These are phyloP conservation scores for Sphaerosporella brunnea DNA, from an alignment of 495 filamentous ascomycete species.

Conservation along the genomic window DNA sequence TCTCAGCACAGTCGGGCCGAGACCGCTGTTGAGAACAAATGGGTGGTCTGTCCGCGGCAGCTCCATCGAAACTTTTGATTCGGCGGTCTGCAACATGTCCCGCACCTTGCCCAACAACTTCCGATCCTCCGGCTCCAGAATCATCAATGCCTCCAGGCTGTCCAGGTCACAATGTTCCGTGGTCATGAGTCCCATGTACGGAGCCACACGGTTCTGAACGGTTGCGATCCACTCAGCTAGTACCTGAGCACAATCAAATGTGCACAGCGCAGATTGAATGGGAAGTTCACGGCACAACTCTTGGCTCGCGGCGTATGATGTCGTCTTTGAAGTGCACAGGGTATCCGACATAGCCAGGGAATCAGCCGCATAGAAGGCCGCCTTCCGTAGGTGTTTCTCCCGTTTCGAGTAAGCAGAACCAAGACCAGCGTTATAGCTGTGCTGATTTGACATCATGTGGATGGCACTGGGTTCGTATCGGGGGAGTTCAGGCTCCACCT, in stretches of 20 bases:
- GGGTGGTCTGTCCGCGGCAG: slow-evolving; percentile 39
- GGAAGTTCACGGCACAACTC: slow-evolving; percentile 91
- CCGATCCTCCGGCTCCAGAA: slow-evolving; percentile 81
- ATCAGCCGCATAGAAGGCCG: slow-evolving; percentile 86
- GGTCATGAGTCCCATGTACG: slow-evolving; percentile 71
- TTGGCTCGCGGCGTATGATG: slow-evolving; percentile 65
- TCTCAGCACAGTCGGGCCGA: slow-evolving; percentile 53
- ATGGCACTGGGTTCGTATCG: slow-evolving; percentile 24
- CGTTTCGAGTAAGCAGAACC: slow-evolving; percentile 35
- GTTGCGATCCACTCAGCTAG: slow-evolving; percentile 93
- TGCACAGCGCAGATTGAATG: slow-evolving; percentile 78
- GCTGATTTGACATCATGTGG: neutral
- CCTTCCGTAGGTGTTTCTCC: slow-evolving; percentile 79
- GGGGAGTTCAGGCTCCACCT: slow-evolving; percentile 14
- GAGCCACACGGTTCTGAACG: slow-evolving; percentile 83
- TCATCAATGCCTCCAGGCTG: slow-evolving; percentile 66
- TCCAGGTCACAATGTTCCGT: slow-evolving; percentile 59
- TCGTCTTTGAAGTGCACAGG: slow-evolving; percentile 52
- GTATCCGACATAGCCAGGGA: slow-evolving; percentile 81
- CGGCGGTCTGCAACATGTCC: slow-evolving; percentile 58
- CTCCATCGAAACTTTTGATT: slow-evolving; percentile 55
- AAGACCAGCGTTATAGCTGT: slow-evolving; percentile 21
- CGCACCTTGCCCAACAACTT: slow-evolving; percentile 74
- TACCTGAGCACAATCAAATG: slow-evolving; percentile 92
- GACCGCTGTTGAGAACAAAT: slow-evolving; percentile 39